These are phyloP conservation scores for Candolleomyces aberdarensis DNA, from an alignment of 768 basidiomycete genomes.

Conservation along the genomic window DNA sequence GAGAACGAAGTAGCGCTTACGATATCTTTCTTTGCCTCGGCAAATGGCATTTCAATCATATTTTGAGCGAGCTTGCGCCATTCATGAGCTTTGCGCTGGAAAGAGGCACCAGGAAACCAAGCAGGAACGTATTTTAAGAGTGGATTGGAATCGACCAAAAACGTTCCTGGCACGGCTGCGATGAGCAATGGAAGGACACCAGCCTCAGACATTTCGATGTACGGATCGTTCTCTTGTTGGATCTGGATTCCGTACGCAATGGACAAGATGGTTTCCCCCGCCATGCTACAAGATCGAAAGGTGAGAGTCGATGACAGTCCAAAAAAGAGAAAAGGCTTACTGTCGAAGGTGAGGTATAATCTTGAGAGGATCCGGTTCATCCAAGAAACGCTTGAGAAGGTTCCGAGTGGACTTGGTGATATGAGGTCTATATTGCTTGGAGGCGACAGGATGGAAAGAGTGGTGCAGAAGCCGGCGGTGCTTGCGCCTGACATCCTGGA, in stretches of 20 bases:
- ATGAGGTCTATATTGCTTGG: conserved; percentile 20
- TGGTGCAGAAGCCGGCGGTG: conserved; percentile 29
- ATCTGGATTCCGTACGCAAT: conserved; percentile 35
- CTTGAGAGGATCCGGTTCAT: conserved; percentile 15
- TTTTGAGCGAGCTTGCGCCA: conserved; percentile 30
- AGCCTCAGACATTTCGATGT: conserved; percentile 23
- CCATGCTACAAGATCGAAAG: conserved; percentile 21
- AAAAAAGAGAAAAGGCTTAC: not conserved
- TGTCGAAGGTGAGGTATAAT: not conserved
- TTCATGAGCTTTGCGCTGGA: conserved; percentile 36
- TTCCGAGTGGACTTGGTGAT: conserved; percentile 23
- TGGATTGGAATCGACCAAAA: conserved; percentile 27
- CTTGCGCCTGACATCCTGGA: conserved; percentile 23
- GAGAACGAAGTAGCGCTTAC: conserved; percentile 19
- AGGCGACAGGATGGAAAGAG: conserved; percentile 27
- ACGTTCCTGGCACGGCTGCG: conserved; percentile 26
- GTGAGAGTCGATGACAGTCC: not conserved
- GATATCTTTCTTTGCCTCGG: conserved; percentile 24
- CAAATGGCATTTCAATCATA: conserved; percentile 34
- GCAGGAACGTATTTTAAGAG: conserved; percentile 25
- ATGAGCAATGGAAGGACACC: conserved; percentile 17
- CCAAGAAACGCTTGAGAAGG: conserved; percentile 26
- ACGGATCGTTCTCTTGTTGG: conserved; percentile 26
- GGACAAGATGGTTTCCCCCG: conserved; percentile 29
- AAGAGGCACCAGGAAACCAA: conserved; percentile 31